These are phyloP conservation scores for Daldinia vernicosa DNA, from an alignment of 495 filamentous ascomycete genomes.

Conservation along the genomic window DNA sequence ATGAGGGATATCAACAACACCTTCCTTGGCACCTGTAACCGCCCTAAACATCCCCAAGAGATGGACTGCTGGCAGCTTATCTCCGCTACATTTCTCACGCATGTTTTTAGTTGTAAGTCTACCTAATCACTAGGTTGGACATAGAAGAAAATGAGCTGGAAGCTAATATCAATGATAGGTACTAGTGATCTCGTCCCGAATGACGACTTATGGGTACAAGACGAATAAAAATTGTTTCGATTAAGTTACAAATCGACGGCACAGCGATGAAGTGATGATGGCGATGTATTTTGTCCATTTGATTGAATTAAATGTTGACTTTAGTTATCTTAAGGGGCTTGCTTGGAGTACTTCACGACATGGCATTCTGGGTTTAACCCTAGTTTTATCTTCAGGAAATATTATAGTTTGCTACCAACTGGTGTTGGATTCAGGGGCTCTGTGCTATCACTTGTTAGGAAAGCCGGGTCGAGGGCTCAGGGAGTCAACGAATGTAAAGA, in stretches of 20 bases:
- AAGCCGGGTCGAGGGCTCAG: no score
- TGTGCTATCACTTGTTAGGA: no score
- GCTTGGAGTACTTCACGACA: not conserved
- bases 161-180: conserved; percentile 24
- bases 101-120: conserved; percentile 40
- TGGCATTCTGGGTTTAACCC: not conserved
- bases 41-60: conserved; percentile 29
- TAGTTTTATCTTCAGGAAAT: not conserved
- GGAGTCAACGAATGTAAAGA: no score
- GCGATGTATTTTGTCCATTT: conserved; percentile 1
- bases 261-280: not conserved
- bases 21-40: conserved; percentile 35
- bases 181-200: conserved; percentile 32
- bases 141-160: no score
- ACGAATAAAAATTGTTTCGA: not conserved
- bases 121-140: not conserved
- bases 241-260: not conserved
- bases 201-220: conserved; percentile 21
- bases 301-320: not conserved
- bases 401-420: not conserved
- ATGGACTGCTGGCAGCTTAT: conserved; percentile 38
- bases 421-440: no score
- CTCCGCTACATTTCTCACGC: conserved; percentile 30
- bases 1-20: conserved; percentile 40
- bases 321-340: not conserved